Percentiles rank a stretch among this genome's conserved stretches.
Conservation (phyloP, 768 basidiomycete species). For the Leccinum ochraceum region DNA sequence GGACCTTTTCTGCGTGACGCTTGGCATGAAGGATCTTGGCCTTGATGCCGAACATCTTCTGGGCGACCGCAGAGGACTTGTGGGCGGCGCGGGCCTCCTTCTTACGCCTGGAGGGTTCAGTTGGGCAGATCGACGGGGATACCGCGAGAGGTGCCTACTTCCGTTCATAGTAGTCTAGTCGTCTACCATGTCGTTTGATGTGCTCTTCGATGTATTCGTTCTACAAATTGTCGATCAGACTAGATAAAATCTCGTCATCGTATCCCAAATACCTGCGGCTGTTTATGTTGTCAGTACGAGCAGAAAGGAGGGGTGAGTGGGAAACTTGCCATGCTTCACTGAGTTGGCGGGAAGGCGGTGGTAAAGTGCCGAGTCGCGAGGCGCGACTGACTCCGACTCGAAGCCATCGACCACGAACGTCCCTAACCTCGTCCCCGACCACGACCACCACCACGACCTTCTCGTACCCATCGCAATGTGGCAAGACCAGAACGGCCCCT, state of each 20-base stretch:
- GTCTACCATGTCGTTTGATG: constrained; percentile 94
- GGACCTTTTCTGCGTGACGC: constrained; percentile 96
- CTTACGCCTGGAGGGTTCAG: constrained; percentile 60
- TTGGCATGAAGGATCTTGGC: constrained; percentile 98
- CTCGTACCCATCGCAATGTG: constrained; percentile 52
- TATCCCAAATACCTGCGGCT: constrained; percentile 63
- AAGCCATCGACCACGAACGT: constrained; percentile 9
- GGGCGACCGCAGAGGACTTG: constrained; percentile 77
- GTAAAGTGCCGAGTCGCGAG: constrained; percentile 29
- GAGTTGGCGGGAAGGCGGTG: constrained; percentile 13
- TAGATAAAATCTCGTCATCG: not conserved
- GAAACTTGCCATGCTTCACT: constrained; percentile 28
- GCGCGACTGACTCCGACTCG: not conserved
- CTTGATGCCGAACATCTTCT: constrained; percentile 95
- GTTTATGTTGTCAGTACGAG: constrained; percentile 18
- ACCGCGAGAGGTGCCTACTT: constrained; percentile 56
- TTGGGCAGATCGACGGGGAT: not conserved
- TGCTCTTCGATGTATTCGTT: constrained; percentile 99
- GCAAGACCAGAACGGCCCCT: constrained; percentile 67
- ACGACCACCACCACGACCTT: not conserved
- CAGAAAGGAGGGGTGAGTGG: not conserved
- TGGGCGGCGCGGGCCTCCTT: constrained; percentile 78
- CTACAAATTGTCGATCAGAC: constrained; percentile 41
- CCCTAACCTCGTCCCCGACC: constrained; percentile 12
- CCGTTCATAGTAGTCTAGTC: constrained; percentile 94